A percentile compares a stretch with the other conserved stretches of the same genome.
Conservation (phyloP, 371 early-diverging fungal genomes). For the Mucor lusitanicus region DNA sequence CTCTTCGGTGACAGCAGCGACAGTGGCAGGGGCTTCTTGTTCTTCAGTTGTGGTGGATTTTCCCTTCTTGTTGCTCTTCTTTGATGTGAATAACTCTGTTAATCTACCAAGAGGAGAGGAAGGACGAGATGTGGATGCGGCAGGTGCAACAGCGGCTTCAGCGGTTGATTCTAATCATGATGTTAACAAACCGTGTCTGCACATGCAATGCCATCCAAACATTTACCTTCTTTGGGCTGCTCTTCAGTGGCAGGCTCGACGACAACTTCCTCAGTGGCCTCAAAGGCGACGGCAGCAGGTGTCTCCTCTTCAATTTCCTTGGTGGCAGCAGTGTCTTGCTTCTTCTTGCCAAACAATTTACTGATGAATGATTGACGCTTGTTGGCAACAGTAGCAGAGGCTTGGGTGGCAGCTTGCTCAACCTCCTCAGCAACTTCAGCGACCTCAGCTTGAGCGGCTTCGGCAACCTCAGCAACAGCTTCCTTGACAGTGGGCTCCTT, state of each 20-base stretch:
- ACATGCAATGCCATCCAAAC: not conserved
- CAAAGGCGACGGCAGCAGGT: not conserved
- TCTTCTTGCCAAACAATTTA: constrained; percentile 62
- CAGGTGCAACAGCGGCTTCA: constrained; percentile 5
- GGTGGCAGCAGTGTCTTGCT: constrained; percentile 30
- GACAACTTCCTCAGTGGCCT: not conserved
- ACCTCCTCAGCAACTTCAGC: constrained; percentile 7
- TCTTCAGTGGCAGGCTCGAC: not conserved
- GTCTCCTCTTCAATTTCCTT: constrained; percentile 8
- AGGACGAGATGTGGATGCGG: constrained; percentile 13
- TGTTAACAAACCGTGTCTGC: not conserved
- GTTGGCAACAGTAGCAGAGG: constrained; percentile 6
- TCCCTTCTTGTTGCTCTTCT: constrained; percentile 29
- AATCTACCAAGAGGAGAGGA: constrained; percentile 42
- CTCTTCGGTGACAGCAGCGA: constrained; percentile 9
- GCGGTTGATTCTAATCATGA: not conserved
- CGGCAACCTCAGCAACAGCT: constrained; percentile 8
- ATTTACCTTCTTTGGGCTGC: constrained; percentile 15
- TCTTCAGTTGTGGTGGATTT: constrained; percentile 21
- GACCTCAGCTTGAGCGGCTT: constrained; percentile 9
- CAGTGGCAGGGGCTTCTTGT: constrained; percentile 7
- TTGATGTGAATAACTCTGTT: constrained; percentile 41
- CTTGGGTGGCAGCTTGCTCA: constrained; percentile 11
- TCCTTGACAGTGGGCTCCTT: constrained; percentile 4
- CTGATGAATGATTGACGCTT: constrained; percentile 60